Evolutionary conservation across 2,329 filamentous ascomycete genomes (phyloP).

Genomic region (Graphilbum ipis-grandicollis): DNA sequence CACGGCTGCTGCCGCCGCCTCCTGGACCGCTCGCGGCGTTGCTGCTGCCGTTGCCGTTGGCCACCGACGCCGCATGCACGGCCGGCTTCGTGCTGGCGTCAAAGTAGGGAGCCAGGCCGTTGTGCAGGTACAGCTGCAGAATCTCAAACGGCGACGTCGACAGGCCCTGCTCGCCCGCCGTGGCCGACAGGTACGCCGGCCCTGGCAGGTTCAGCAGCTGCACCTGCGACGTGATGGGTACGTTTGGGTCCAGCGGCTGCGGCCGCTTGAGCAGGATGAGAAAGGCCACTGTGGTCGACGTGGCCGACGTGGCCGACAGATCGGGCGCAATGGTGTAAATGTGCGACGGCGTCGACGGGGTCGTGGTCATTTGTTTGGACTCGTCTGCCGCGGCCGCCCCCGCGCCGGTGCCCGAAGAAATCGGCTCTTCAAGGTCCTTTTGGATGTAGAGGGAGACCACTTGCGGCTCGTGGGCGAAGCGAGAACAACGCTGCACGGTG

Average conservation of each 20-base stretch:
- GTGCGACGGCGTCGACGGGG: conserved; percentile 24
- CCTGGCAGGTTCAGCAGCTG: conserved; percentile 87
- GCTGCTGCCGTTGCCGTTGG: conserved; percentile 4
- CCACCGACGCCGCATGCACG: conserved; percentile 45
- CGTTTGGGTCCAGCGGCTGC: conserved; percentile 65
- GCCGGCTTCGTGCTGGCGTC: conserved; percentile 82
- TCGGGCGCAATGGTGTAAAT: conserved; percentile 69
- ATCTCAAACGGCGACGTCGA: conserved; percentile 77
- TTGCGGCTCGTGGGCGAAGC: conserved; percentile 80
- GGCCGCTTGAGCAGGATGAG: conserved; percentile 83
- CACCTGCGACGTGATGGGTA: conserved; percentile 74
- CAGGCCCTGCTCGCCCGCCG: conserved; percentile 51
- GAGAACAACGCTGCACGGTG: conserved; percentile 70
- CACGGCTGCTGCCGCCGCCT: too few relatives aligned
- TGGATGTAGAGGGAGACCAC: conserved; percentile 77
- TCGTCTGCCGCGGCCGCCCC: too few relatives aligned
- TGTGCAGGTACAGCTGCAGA: conserved; percentile 79
- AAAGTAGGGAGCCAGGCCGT: conserved; percentile 87
- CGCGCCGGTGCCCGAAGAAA: too few relatives aligned
- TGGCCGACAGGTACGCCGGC: conserved; percentile 50
- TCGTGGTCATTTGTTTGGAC: conserved; percentile 27
- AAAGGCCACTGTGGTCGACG: conserved; percentile 65
- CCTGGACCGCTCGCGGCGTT: too few relatives aligned
- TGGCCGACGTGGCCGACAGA: conserved; percentile 60
- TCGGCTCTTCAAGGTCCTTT: conserved; percentile 42